Evolutionary conservation across 1,284 basidiomycete species (phyloP).

Genomic region (Cutaneotrichosporon sp.): DNA sequence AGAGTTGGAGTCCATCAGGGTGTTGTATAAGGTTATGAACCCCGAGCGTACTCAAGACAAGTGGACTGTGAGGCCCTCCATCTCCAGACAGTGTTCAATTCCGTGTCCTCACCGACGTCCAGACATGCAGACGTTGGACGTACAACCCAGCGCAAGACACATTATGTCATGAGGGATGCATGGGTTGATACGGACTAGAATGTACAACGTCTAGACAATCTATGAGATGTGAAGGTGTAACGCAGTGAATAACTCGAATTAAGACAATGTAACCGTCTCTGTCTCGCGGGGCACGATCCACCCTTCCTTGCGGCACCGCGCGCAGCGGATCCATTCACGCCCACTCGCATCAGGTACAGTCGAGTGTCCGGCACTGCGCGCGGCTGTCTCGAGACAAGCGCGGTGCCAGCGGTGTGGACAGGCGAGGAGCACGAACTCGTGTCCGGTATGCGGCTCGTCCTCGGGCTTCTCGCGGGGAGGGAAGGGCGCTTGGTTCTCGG

Average conservation of each 20-base stretch:
- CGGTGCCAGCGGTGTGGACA: conserved; percentile 46
- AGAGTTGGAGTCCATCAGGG: too few relatives aligned
- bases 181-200: background rate
- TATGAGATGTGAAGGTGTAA: background rate
- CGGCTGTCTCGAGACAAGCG: conserved; percentile 37
- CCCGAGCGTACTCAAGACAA: too few relatives aligned
- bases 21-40: too few relatives aligned
- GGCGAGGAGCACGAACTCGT: conserved; percentile 31
- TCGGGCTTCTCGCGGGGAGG: background rate
- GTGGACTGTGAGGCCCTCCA: too few relatives aligned
- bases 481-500: conserved; percentile 29
- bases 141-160: too few relatives aligned
- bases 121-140: too few relatives aligned
- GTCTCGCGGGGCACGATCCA: conserved; percentile 31
- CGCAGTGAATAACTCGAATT: background rate
- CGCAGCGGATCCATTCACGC: conserved; percentile 41
- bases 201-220: conserved; percentile 8
- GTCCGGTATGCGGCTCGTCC: conserved; percentile 8
- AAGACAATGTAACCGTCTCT: background rate
- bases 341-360: conserved; percentile 20
- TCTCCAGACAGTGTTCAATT: too few relatives aligned
- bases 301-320: conserved; percentile 44
- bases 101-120: too few relatives aligned
- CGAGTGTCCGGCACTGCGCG: conserved; percentile 33
- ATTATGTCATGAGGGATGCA: background rate